Base-by-base conservation (phyloP, 352 stramenopile genomes). In the Phytophthora macrochlamydospora region DNA sequence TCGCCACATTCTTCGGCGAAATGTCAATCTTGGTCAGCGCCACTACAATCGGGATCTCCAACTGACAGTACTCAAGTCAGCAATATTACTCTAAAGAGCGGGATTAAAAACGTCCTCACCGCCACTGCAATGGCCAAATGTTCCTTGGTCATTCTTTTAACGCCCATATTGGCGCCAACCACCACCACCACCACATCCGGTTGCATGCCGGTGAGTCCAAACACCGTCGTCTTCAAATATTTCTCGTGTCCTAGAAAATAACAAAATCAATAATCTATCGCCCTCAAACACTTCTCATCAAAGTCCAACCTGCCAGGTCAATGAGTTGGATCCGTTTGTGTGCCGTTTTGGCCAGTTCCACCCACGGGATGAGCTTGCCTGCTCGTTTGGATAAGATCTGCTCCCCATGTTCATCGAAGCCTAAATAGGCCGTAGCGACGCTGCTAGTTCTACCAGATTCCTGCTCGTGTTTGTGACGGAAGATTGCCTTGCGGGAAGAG, bases 151-250 rank as follows among this genome's bases (percentile, higher is more conserved):
- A 98, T 98, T 51, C 89, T 78, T 81, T 98, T 97, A 38, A 98
- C 93, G 65, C 94, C 93, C 93, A 97, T 98, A 73, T 98, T 98
- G 35, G 90, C 90, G 13, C 94, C 94, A 2, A 98, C 81, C 0
- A 99, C 85, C 18, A 99, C 95, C 2, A 99, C 81, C 7, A 95
- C 91, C 56, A 98, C 97, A 78, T 99, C 96, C 5, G 96, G 94
- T 67, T 98, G 94, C 79, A 98, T 98, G 31, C 93, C 96, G 11
- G 96, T 99, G 32, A 99, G 92, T 6, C 98, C 97, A 82, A 99
- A 99, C 49, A 99, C 98, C 14, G 97, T 99, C 38, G 98, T 99
- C 83, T 99, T 99, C 40, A 99, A 83, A 79, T 99, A 99, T 67
- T 98, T 98, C 62, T 99, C 97, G 70, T 99, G 98, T 11, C 98